Base-by-base conservation (phyloP, 2,329 filamentous ascomycete genomes). In the Neocatenulostroma microsporum region DNA sequence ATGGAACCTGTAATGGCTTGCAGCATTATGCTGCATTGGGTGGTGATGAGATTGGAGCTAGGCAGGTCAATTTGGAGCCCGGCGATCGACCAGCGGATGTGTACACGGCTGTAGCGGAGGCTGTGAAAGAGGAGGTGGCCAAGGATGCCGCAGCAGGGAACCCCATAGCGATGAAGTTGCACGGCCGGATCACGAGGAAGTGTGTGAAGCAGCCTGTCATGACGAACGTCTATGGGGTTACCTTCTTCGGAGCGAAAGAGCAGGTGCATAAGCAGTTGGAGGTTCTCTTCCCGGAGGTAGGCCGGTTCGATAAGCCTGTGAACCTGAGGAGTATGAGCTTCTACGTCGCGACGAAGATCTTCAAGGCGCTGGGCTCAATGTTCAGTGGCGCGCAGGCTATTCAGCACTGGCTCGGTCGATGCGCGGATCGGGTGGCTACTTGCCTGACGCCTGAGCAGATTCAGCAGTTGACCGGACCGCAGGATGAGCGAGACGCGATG, bases 151-250 rank as follows among this genome's bases (percentile, higher is more conserved):
- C 69, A 21, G 53, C 62, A 0, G 79, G 78, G 3, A 61, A 79
- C 37, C 46, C 62, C 1, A 56, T 80, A 29, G 89, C 84, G 0
- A 60, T 71, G 45, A 62, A 75, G 8, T 64, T 96, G 3, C 60
- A 82, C 10, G 87, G 82, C 34, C 87, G 84, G 55, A 82, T 98
- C 43, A 88, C 82, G 12, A 76, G 91, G 45, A 98, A 96, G 61
- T 84, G 95, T n/a, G 91, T 98, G 48, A 98, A 98, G 66, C 88
- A 95, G 61, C 96, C 91, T 0, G 91, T 98, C 56, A 98, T 98
- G 91, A 98, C 91, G 17, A 98, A 98, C 48, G 91, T 98, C n/a
- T 98, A 98, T 54, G 91, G 91, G 34, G 91, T 98, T 30, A 98
- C 91, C 0, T 95, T 88, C 56, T 68, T 80, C 24, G 91, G 91